A percentile compares a stretch with the other conserved stretches of the same genome.
These are phyloP conservation scores for Blastobotrys chiropterorum DNA, from an alignment of 805 yeast genomes.

Conservation along the genomic window DNA sequence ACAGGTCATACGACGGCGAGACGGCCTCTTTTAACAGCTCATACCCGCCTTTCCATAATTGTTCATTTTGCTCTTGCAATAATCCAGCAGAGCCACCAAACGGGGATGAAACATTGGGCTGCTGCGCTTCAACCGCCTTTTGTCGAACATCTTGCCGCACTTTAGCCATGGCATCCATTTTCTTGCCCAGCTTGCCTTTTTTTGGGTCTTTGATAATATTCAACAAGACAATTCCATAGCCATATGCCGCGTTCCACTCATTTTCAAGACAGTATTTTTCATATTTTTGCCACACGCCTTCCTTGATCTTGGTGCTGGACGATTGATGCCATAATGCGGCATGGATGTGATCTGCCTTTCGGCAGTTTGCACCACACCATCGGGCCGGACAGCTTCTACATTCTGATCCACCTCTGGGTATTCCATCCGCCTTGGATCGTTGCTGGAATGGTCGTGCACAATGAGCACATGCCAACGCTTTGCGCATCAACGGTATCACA, in stretches of 20 bases:
- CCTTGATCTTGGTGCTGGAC: slow-evolving; percentile 27
- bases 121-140: slow-evolving; percentile 44
- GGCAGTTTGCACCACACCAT: slow-evolving; percentile 68
- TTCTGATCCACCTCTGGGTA: slow-evolving; percentile 43
- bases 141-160: slow-evolving; percentile 63
- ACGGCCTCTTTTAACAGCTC: slow-evolving; percentile 46
- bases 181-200: slow-evolving; percentile 18
- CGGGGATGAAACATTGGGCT: slow-evolving; percentile 31
- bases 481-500: slow-evolving; percentile 48
- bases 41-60: slow-evolving; percentile 55
- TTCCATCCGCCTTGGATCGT: slow-evolving; percentile 16
- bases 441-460: slow-evolving; percentile 54
- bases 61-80: slow-evolving; percentile 50
- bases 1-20: slow-evolving; percentile 24
- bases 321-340: slow-evolving; percentile 48
- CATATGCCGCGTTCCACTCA: slow-evolving; percentile 64
- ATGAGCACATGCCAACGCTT: slow-evolving; percentile 63
- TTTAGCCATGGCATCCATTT: slow-evolving; percentile 55
- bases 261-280: slow-evolving; percentile 58
- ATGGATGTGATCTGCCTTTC: slow-evolving; percentile 49
- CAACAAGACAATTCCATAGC: slow-evolving; percentile 54
- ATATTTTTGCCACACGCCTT: slow-evolving; percentile 44
- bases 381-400: slow-evolving; percentile 59
- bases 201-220: slow-evolving; percentile 34
- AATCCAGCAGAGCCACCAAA: slow-evolving; percentile 45